Evolutionary conservation across 1,284 basidiomycete species (phyloP), one percentile per base, ranked within the genome.

Genomic region (Filobasidium uniguttulatum): DNA sequence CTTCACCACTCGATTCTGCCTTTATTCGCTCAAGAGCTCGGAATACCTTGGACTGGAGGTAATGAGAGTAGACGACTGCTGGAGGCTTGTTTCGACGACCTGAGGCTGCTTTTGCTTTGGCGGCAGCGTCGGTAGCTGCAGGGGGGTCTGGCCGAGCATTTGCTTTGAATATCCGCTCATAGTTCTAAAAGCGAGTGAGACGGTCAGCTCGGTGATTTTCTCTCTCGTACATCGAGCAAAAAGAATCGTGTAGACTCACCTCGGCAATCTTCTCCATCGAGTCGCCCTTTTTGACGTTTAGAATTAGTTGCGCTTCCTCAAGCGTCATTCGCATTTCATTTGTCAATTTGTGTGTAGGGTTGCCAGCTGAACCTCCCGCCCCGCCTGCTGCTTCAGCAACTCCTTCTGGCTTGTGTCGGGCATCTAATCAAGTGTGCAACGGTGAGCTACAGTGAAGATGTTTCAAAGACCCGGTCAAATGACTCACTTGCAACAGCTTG

Each of bases 31-130:
- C 90, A 53, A 83, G 78, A 19, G 94, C 93, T 44, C 93, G 80
- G 41, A 90, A 81, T 19, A 99, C 85, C 72, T 99, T 99, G 51
- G 87, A 91, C 67, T 96, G 91, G 23, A 98, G 75, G 71, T 98
- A 98, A 68, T 89, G 85, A 30, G 85, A 87, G 66, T 87, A 62
- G 71, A 65, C n/a, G 76, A 74, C 35, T 45, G 63, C 61, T 19
- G 62, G 59, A 17, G 56, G 58, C 57, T 63, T 63, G 20, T 53
- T 51, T 51, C 60, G 56, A 29, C 55, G 30, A 37, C 55, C 64
- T n/a, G 68, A 58, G n/a, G 56, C 47, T 6, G 62, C 48, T 15
- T 41, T 44, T 25, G 58, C 47, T 38, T 50, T 40, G 44, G 52
- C 44, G 41, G 55, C 37, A 22, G 75, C 70, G 40, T 43, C 40